Conservation (phyloP, 192 early-diverging fungal species). For the Linnemannia elongata region DNA sequence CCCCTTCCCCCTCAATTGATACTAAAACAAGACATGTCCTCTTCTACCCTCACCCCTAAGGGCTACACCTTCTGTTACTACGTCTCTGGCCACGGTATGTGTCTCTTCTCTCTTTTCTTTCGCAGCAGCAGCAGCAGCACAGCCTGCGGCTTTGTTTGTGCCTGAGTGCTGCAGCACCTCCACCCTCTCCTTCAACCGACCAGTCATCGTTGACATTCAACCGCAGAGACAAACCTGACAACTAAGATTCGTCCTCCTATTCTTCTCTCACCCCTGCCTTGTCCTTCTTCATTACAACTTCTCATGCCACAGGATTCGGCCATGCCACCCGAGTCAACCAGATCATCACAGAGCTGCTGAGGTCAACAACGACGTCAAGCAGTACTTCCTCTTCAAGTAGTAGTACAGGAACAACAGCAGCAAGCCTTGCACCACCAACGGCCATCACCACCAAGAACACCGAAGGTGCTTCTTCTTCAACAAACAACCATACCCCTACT, state of each 20-base stretch:
- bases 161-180: too few relatives aligned
- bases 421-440: neutral
- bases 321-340: constrained; percentile 71
- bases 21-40: constrained; percentile 5
- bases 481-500: neutral
- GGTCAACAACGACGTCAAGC: constrained; percentile 3
- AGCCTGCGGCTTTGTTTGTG: too few relatives aligned
- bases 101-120: neutral
- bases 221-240: neutral
- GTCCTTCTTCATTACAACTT: neutral
- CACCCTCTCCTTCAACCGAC: too few relatives aligned
- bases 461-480: neutral
- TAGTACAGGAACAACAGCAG: neutral
- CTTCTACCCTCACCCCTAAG: constrained; percentile 5
- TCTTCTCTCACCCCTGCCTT: neutral
- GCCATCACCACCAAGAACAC: neutral
- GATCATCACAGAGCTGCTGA: constrained; percentile 63
- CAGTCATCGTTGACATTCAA: neutral
- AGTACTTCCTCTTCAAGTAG: neutral
- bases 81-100: constrained; percentile 70
- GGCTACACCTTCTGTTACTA: constrained; percentile 68
- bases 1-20: neutral
- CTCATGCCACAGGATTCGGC: constrained; percentile 61
- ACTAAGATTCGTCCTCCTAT: neutral
- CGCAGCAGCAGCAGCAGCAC: too few relatives aligned